Evolutionary conservation across 2,329 filamentous ascomycete genomes (phyloP), one percentile per base, ranked within the genome.

Genomic region (Talaromyces sp.): DNA sequence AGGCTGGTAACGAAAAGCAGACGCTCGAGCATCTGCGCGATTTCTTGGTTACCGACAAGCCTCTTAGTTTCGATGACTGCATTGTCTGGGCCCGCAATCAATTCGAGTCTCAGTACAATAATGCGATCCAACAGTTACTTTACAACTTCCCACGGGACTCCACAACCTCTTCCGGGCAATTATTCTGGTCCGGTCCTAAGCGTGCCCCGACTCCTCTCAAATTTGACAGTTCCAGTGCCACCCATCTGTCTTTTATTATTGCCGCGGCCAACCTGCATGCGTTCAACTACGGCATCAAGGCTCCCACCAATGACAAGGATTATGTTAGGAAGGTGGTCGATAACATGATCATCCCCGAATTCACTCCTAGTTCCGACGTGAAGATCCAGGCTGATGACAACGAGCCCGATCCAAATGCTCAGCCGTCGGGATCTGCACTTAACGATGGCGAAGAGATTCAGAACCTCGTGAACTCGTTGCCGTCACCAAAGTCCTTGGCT

Each of bases 161-260:
- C 0, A 87, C 84, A 60, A 96, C 95, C 1, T 96, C 92, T 2
- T 89, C 85, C 42, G 95, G 95, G 33, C 90, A 93, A 65, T 90
- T 87, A 1, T 99, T 99, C 84, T 99, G 95, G 95, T 98, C 95
- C 32, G 93, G 95, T 11, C 95, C 95, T 55, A 99, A 99, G 85
- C 92, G 95, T 71, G 95, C 95, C 13, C 95, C 95, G 5, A 92
- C 96, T 65, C 85, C 93, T 65, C 82, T 98, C 72, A 93, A 91
- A 75, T 99, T 99, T 68, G 91, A 97, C 69, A 77, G 88, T 54
- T 84, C 87, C 63, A 95, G 97, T 77, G 82, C 88, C 11, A 95
- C 92, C 25, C 95, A 99, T 77, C 88, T 93, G 72, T 86, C 85
- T 42, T 99, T 97, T 73, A 82, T 99, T 59, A 86, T 96, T 64